Evolutionary conservation across 1,284 basidiomycete genomes (phyloP).

Genomic region (Marasmius fiardii): DNA sequence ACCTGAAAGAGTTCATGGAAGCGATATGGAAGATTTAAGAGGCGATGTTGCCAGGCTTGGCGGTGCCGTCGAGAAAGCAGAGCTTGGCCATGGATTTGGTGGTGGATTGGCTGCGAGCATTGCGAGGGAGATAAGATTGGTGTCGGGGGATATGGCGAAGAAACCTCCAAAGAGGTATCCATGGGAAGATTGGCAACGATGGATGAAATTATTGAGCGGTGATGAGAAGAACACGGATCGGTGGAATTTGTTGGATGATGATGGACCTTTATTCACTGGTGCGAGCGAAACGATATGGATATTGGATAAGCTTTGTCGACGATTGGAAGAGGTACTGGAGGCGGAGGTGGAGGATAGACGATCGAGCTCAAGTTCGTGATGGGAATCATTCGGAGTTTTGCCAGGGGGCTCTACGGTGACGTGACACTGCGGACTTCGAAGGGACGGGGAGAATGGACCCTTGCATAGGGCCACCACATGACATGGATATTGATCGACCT

Average conservation of each 20-base stretch:
- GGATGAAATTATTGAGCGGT: constrained; percentile 22
- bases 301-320: constrained; percentile 28
- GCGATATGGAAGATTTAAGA: constrained; percentile 6
- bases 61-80: constrained; percentile 21
- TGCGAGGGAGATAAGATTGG: constrained; percentile 24
- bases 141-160: constrained; percentile 26
- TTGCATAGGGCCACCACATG: no score
- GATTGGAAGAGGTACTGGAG: constrained; percentile 29
- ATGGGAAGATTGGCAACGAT: constrained; percentile 32
- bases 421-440: no score
- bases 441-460: no score
- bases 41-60: constrained; percentile 25
- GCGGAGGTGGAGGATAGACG: constrained; percentile 1
- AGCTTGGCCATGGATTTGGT: constrained; percentile 20
- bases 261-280: constrained; percentile 34
- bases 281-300: constrained; percentile 35
- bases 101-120: constrained; percentile 25
- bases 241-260: constrained; percentile 34
- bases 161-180: constrained; percentile 24
- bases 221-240: constrained; percentile 15
- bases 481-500: no score
- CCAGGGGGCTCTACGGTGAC: no score
- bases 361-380: no score
- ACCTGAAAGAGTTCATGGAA: constrained; percentile 18
- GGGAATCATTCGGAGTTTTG: no score